These are phyloP conservation scores for Penicillium frequentans DNA, from an alignment of 2,329 filamentous ascomycete genomes.

Conservation along the genomic window DNA sequence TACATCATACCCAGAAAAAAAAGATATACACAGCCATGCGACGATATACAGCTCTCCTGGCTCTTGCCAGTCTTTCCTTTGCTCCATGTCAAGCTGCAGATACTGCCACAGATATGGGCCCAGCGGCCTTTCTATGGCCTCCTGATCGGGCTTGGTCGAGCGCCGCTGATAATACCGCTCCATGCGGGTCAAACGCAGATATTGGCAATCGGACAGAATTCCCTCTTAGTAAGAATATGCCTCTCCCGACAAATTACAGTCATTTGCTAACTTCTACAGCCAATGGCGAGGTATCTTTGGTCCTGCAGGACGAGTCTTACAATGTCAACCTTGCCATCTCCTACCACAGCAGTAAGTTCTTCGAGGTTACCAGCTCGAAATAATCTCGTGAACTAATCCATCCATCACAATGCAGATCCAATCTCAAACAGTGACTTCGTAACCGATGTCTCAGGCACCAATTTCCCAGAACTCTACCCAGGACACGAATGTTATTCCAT, in stretches of 20 bases:
- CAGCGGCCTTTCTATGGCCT: constrained; percentile 63
- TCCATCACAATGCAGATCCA: constrained; percentile 33
- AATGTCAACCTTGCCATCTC: constrained; percentile 56
- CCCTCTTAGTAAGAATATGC: constrained; percentile 50
- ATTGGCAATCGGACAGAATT: constrained; percentile 56
- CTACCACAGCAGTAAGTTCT: constrained; percentile 49
- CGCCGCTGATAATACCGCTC: constrained; percentile 55
- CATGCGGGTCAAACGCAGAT: constrained; percentile 55
- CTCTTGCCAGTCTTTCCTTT: constrained; percentile 5
- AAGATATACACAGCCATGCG: not conserved
- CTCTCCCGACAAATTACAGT: not conserved
- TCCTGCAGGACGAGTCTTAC: constrained; percentile 59
- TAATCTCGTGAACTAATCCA: not conserved
- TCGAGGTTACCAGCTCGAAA: not conserved
- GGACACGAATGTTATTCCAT: constrained; percentile 49
- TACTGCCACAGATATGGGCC: constrained; percentile 47
- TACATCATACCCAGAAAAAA: not conserved
- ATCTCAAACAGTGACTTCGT: constrained; percentile 42
- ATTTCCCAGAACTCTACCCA: constrained; percentile 41
- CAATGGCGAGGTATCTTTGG: constrained; percentile 56
- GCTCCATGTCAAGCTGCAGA: not conserved
- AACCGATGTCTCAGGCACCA: constrained; percentile 23
- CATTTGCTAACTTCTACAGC: constrained; percentile 35
- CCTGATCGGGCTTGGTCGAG: constrained; percentile 57
- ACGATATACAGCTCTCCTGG: constrained; percentile 4